phyloP scores from a whole-genome alignment of 164 flowering plant genomes.

The Chloranthus sessilifolius region DNA sequence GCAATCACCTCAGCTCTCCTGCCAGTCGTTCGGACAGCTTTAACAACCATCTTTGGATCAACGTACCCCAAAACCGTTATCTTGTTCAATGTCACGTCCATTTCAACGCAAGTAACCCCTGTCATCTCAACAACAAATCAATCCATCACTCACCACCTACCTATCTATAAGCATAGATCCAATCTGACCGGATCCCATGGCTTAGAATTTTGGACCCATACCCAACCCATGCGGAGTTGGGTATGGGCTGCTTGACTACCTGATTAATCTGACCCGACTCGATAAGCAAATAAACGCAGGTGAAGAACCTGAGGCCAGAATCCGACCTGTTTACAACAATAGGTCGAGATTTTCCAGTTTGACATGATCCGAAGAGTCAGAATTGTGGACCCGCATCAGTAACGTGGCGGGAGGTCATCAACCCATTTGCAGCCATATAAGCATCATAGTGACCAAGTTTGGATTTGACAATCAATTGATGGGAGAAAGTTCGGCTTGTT shows the following conservation, averaged over 20 bases:
- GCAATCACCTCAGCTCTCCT: slow-evolving; percentile 19
- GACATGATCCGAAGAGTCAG: no score
- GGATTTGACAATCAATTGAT: no score
- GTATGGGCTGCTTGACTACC: background rate
- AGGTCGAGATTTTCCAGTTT: no score
- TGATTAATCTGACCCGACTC: background rate
- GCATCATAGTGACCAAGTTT: no score
- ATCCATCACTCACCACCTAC: background rate
- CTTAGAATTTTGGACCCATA: background rate
- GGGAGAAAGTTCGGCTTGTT: no score
- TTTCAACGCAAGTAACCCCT: slow-evolving; percentile 29
- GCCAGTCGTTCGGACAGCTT: slow-evolving; percentile 22
- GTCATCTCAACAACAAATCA: background rate
- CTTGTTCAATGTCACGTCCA: slow-evolving; percentile 19
- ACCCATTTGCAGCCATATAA: no score
- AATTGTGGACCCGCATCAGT: no score
- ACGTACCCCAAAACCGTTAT: slow-evolving; percentile 26
- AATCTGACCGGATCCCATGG: background rate
- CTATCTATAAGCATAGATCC: background rate
- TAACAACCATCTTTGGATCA: slow-evolving; percentile 10
- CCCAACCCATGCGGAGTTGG: background rate
- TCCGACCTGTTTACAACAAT: no score
- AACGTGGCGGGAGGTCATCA: no score
- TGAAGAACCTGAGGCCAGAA: background rate
- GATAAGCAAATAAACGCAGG: background rate